phyloP scores from a whole-genome alignment of 129 eudicot genomes.

The Artemisia argyi region DNA sequence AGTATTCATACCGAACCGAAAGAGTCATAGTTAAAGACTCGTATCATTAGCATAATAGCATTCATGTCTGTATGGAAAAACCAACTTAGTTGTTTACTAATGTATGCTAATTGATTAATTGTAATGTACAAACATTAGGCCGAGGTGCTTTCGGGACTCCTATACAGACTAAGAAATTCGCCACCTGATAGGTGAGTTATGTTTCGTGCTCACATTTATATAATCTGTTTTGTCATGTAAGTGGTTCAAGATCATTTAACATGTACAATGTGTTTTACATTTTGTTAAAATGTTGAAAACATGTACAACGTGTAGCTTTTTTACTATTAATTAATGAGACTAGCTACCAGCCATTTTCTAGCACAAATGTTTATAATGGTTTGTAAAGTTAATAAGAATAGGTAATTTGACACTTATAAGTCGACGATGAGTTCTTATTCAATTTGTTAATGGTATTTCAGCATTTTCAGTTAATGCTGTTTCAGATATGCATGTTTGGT shows the following conservation, averaged over 20 bases:
- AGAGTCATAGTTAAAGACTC: no score
- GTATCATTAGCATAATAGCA: no score
- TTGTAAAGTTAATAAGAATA: neutral
- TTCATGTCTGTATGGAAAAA: no score
- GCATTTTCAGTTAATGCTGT: neutral
- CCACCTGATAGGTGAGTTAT: constrained; percentile 78
- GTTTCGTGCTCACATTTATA: neutral
- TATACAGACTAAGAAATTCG: constrained; percentile 73
- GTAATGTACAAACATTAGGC: constrained; percentile 51
- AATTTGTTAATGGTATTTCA: neutral
- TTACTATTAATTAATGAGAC: neutral
- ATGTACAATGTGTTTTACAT: neutral
- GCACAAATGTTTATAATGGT: neutral
- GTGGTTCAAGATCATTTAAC: no score
- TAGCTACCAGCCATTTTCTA: constrained; percentile 1
- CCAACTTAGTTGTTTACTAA: no score
- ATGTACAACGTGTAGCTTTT: no score
- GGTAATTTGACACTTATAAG: neutral
- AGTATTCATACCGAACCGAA: no score
- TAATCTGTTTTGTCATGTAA: neutral
- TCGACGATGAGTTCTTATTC: neutral
- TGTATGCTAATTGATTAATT: neutral
- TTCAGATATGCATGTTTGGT: constrained; percentile 95
- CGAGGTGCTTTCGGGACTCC: constrained; percentile 86
- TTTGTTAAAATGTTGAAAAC: neutral